Base-by-base conservation (phyloP, 345 rosid genomes). In the Ceriops zippeliana region DNA sequence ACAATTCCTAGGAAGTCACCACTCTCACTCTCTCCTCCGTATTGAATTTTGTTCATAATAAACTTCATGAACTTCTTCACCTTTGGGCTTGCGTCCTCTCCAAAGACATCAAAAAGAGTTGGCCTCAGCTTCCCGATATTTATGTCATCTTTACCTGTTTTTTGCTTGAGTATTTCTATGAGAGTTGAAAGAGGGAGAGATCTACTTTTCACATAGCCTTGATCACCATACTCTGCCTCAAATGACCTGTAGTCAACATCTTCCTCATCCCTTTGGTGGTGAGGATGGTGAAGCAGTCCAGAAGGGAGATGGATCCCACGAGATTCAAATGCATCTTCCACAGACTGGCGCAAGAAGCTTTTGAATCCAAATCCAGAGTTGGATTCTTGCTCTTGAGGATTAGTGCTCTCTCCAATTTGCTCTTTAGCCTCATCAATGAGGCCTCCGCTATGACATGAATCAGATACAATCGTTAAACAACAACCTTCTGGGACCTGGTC, bases 391-490 rank as follows among this genome's bases (percentile, higher is more conserved):
- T 66, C 78, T 24, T 63, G 70, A 0, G 31, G 75, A 76, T 73
- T 86, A 6, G 89, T 86, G 86, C 98, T 93, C 71, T 93, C 92
- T 51, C 99, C 97, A 13, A 95, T 91, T 75, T 95, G 97, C 81
- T 95, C 99, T 60, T 91, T 88, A 67, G 99, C 87, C 74, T 89
- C 89, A 63, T 91, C 97, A 6, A 93, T 91, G 51, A 93, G 91
- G 5, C 99, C 99, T 7, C 97, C 99, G 52, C 98, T 93, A 51
- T 93, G 97, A 74, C 97, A 93, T 56, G 98, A 89, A 72, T 93
- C 98, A 16, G 97, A 89, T 38, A 93, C 92, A 61, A 93, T 74
- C 28, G 97, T 91, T 52, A 93, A 66, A 61, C 70, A 72, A 65
- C 87, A 84, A 31, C 90, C 96, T 37, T 75, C 70, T 4, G 91